phyloP scores from a whole-genome alignment of 2,329 filamentous ascomycete genomes.

The Exophiala oligosperma region DNA sequence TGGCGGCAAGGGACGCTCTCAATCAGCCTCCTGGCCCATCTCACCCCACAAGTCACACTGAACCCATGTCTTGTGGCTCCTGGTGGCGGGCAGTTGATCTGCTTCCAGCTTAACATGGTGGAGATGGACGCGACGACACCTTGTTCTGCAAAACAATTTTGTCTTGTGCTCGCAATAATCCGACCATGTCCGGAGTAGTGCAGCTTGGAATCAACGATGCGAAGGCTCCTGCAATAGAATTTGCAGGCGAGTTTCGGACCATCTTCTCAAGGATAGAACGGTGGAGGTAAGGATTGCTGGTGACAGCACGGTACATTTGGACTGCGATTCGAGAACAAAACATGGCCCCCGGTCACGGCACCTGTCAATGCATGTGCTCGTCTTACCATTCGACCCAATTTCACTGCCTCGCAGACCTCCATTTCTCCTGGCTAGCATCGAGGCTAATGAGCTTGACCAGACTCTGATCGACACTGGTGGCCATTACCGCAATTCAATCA shows the following conservation, averaged over 20 bases:
- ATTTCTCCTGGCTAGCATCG: slow-evolving; percentile 9
- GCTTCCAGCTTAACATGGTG: background rate
- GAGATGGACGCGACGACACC: background rate
- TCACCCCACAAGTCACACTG: background rate
- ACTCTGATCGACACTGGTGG: slow-evolving; percentile 20
- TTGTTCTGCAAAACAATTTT: background rate
- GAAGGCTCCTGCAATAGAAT: too few relatives aligned
- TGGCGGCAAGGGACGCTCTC: background rate
- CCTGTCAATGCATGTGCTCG: slow-evolving; percentile 1
- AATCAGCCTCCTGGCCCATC: background rate
- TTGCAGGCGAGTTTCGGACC: too few relatives aligned
- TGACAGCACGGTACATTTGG: too few relatives aligned
- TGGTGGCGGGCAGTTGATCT: background rate
- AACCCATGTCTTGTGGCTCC: background rate
- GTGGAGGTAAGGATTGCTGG: too few relatives aligned
- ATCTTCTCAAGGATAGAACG: background rate
- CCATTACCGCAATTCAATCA: slow-evolving; percentile 14
- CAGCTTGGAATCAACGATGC: too few relatives aligned
- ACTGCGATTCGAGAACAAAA: background rate
- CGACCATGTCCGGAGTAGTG: too few relatives aligned
- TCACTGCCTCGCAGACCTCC: slow-evolving; percentile 6
- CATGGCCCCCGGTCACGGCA: background rate
- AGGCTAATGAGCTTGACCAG: slow-evolving; percentile 15
- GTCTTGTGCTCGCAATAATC: too few relatives aligned
- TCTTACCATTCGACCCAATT: slow-evolving; percentile 7